phyloP scores from a whole-genome alignment of 2,329 filamentous ascomycete genomes.

The Sporothrix protearum region DNA sequence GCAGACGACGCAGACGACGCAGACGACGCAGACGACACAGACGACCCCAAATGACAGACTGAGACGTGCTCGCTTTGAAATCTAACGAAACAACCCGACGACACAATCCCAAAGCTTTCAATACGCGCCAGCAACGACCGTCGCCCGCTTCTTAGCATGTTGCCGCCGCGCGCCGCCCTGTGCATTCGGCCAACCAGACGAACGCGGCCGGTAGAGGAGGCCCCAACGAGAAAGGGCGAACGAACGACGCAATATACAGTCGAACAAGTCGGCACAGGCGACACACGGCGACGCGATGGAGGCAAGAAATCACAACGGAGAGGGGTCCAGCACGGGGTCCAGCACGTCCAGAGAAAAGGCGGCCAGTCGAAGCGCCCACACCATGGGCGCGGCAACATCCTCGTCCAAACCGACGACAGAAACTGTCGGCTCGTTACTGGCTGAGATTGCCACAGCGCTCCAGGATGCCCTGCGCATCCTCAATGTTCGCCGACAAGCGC shows the following conservation, averaged over 20 bases:
- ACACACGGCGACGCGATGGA: not conserved
- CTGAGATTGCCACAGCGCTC: constrained; percentile 53
- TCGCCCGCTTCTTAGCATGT: constrained; percentile 15
- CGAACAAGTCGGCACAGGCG: too few relatives aligned
- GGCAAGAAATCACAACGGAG: not conserved
- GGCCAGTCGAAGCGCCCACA: not conserved
- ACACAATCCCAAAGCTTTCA: not conserved
- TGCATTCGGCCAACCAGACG: constrained; percentile 7
- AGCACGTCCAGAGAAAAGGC: not conserved
- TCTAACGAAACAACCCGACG: not conserved
- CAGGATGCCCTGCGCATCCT: constrained; percentile 51
- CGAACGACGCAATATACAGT: not conserved
- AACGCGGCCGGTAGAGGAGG: constrained; percentile 14
- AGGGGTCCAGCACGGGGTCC: not conserved
- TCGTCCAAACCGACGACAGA: constrained; percentile 32
- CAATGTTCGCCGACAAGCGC: constrained; percentile 56
- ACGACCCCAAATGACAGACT: not conserved
- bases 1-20: not conserved
- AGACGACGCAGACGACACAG: not conserved
- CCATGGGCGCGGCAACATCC: not conserved
- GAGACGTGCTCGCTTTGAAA: not conserved
- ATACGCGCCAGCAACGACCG: not conserved
- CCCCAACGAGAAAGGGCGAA: not conserved
- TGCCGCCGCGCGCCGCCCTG: constrained; percentile 13
- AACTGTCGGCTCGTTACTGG: constrained; percentile 57